These are phyloP conservation scores for Pleurotus giganteus DNA, from an alignment of 768 basidiomycete species.

Conservation along the genomic window DNA sequence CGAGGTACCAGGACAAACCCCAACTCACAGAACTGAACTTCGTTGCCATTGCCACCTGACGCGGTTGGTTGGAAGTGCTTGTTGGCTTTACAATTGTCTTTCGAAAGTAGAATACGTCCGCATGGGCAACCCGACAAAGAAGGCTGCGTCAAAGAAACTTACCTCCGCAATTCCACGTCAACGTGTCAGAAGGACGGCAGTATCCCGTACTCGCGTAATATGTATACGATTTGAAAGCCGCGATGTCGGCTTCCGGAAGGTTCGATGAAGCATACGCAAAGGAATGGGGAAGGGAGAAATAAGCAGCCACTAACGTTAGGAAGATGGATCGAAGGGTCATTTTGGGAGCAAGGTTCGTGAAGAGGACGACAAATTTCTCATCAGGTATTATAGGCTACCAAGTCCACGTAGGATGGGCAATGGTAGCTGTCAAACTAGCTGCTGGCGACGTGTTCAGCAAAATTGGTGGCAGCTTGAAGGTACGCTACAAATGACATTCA, in stretches of 20 bases:
- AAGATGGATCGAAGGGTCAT: slow-evolving; percentile 8
- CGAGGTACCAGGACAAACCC: background rate
- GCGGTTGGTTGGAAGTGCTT: slow-evolving; percentile 4
- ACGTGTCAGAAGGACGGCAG: slow-evolving; percentile 35
- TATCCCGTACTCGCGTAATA: slow-evolving; percentile 44
- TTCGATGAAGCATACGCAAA: slow-evolving; percentile 15
- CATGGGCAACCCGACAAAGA: background rate
- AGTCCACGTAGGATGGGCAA: background rate
- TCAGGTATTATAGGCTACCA: background rate
- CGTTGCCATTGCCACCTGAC: slow-evolving; percentile 2
- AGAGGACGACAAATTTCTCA: background rate
- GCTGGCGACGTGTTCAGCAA: slow-evolving; percentile 6
- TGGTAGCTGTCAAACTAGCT: slow-evolving; percentile 2
- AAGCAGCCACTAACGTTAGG: background rate
- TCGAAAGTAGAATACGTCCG: background rate
- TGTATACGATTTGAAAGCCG: slow-evolving; percentile 37
- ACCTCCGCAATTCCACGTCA: slow-evolving; percentile 49
- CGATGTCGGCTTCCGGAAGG: slow-evolving; percentile 32
- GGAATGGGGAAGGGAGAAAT: background rate
- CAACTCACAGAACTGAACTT: background rate
- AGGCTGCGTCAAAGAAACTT: slow-evolving; percentile 11
- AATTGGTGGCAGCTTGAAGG: background rate
- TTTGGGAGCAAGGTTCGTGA: slow-evolving; percentile 16
- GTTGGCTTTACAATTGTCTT: slow-evolving; percentile 6
- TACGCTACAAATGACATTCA: background rate